phyloP scores from a whole-genome alignment of 305 asterid genomes.

The Fraxinus velutina region DNA sequence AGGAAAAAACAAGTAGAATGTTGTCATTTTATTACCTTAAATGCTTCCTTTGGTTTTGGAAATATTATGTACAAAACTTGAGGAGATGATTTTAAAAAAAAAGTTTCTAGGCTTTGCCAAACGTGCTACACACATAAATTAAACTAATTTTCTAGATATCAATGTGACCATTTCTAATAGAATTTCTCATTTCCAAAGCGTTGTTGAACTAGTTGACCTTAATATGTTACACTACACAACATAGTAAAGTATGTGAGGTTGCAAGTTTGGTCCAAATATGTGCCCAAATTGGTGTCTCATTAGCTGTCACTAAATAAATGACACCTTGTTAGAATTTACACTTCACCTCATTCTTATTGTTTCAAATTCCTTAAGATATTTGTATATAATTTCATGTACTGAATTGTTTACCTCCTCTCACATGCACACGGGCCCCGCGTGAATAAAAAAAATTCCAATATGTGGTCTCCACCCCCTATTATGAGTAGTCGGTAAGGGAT shows the following conservation, averaged over 20 bases:
- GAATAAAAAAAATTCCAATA: too few relatives aligned
- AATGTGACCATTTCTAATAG: not conserved
- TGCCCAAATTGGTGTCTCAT: too few relatives aligned
- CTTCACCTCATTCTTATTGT: not conserved
- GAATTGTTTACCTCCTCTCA: too few relatives aligned
- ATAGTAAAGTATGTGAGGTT: not conserved
- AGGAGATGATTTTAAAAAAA: not conserved
- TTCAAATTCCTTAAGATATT: not conserved
- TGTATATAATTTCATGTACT: too few relatives aligned
- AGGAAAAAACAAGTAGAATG: conserved; percentile 1
- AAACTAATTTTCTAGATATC: not conserved
- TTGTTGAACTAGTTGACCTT: not conserved
- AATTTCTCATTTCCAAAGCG: not conserved
- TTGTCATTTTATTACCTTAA: conserved; percentile 18
- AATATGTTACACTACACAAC: not conserved
- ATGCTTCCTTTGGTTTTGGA: not conserved
- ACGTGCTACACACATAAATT: not conserved
- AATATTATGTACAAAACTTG: not conserved
- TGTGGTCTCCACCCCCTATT: too few relatives aligned
- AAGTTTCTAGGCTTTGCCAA: not conserved
- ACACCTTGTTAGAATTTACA: too few relatives aligned
- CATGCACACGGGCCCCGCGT: too few relatives aligned
- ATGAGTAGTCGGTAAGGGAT: too few relatives aligned
- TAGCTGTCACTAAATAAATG: too few relatives aligned
- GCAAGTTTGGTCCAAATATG: not conserved